Evolutionary conservation across 345 rosid species (phyloP).

Genomic region (Chamaenerion angustifolium): DNA sequence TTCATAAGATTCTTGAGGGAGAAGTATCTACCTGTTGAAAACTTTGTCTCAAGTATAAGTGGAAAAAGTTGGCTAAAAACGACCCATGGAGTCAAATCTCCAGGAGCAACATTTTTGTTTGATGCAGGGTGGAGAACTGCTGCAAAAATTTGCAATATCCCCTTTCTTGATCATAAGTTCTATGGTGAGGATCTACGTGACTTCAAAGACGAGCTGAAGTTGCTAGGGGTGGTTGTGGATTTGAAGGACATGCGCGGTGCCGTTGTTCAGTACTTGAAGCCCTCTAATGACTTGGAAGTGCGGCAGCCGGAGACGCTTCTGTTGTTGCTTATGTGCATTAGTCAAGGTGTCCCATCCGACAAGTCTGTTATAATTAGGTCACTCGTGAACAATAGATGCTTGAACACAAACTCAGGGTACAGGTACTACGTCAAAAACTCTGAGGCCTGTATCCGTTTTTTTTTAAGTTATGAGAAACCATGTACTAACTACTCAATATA

Average conservation of each 20-base stretch:
- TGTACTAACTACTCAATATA: no score
- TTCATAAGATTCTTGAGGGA: slow-evolving; percentile 39
- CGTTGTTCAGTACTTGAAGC: slow-evolving; percentile 27
- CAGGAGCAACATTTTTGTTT: slow-evolving; percentile 40
- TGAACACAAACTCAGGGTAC: slow-evolving; percentile 40
- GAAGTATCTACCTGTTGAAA: slow-evolving; percentile 20
- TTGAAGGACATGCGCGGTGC: slow-evolving; percentile 19
- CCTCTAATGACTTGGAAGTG: slow-evolving; percentile 3
- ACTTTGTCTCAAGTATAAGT: slow-evolving; percentile 29
- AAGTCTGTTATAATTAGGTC: slow-evolving; percentile 10
- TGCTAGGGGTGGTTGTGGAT: slow-evolving; percentile 43
- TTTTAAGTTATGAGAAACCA: no score
- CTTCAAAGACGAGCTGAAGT: slow-evolving; percentile 32
- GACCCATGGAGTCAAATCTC: slow-evolving; percentile 24
- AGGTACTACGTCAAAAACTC: slow-evolving; percentile 1
- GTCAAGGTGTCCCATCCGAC: not conserved
- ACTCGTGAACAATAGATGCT: slow-evolving; percentile 18
- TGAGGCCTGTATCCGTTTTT: no score
- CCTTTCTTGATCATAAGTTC: slow-evolving; percentile 27
- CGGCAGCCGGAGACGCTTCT: slow-evolving; percentile 30
- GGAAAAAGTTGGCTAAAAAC: slow-evolving; percentile 39
- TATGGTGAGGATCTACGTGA: slow-evolving; percentile 24
- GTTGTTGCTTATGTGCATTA: slow-evolving; percentile 31
- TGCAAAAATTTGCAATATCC: slow-evolving; percentile 33
- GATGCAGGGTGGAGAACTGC: slow-evolving; percentile 40